Conservation (phyloP, 345 rosid genomes). For the Brassica juncea region DNA sequence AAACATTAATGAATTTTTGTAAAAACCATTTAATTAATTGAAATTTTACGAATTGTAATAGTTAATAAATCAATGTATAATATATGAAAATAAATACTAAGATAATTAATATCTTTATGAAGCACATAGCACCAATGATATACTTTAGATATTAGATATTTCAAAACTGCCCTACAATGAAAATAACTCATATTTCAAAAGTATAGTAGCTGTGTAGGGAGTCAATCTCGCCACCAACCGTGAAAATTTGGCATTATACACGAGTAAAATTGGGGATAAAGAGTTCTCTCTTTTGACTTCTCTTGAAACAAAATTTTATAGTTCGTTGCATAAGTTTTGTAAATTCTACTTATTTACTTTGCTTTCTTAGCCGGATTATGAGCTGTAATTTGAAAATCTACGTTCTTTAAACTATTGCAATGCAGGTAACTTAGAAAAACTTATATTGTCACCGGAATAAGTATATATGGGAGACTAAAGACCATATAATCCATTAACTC, state of each 20-base stretch:
- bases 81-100: neutral
- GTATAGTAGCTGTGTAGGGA: conserved; percentile 1
- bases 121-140: neutral
- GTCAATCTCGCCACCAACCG: conserved; percentile 26
- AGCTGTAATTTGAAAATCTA: neutral
- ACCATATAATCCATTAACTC: neutral
- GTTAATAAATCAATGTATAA: no score
- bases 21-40: no score
- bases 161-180: no score
- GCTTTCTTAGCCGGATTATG: neutral
- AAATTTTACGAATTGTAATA: no score
- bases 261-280: neutral
- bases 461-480: neutral
- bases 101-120: neutral
- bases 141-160: neutral
- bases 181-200: neutral
- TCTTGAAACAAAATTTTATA: neutral
- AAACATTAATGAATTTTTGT: no score
- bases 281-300: conserved; percentile 34
- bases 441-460: neutral
- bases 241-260: neutral
- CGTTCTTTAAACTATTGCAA: neutral
- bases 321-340: neutral
- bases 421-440: neutral
- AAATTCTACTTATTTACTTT: neutral